Evolutionary conservation across 2,329 filamentous ascomycete species (phyloP).

Genomic region (Nemania diffusa): DNA sequence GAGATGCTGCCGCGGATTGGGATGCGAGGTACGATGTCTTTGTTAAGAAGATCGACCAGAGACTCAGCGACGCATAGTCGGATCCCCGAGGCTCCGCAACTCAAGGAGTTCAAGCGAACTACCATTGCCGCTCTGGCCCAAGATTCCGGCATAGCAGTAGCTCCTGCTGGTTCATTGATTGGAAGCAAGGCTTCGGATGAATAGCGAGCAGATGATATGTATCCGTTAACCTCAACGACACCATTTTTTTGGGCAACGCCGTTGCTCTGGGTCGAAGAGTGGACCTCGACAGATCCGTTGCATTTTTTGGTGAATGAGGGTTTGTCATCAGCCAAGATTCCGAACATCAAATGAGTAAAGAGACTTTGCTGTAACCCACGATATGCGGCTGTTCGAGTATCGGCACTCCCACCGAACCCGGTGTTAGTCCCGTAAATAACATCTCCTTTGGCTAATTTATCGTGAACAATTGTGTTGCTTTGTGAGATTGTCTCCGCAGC

Average conservation of each 20-base stretch:
- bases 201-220: background rate
- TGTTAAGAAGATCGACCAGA: constrained; percentile 57
- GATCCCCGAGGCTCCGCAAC: constrained; percentile 53
- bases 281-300: too few relatives aligned
- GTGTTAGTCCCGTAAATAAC: constrained; percentile 65
- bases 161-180: constrained; percentile 1
- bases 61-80: constrained; percentile 55
- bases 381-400: constrained; percentile 63
- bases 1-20: constrained; percentile 61
- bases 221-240: background rate
- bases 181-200: background rate
- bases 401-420: constrained; percentile 73
- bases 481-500: background rate
- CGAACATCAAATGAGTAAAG: constrained; percentile 64
- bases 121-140: constrained; percentile 48
- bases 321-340: constrained; percentile 46
- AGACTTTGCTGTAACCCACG: constrained; percentile 64
- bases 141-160: background rate
- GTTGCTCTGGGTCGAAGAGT: too few relatives aligned
- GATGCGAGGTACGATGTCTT: constrained; percentile 57
- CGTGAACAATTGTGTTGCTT: background rate
- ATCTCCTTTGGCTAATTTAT: constrained; percentile 12
- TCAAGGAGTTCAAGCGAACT: constrained; percentile 45
- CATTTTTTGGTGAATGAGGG: background rate
- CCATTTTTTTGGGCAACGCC: too few relatives aligned